A percentile compares a stretch with the other conserved stretches of the same genome.
These are phyloP conservation scores for Metschnikowia picachoensis DNA, from an alignment of 805 yeast species.

Conservation along the genomic window DNA sequence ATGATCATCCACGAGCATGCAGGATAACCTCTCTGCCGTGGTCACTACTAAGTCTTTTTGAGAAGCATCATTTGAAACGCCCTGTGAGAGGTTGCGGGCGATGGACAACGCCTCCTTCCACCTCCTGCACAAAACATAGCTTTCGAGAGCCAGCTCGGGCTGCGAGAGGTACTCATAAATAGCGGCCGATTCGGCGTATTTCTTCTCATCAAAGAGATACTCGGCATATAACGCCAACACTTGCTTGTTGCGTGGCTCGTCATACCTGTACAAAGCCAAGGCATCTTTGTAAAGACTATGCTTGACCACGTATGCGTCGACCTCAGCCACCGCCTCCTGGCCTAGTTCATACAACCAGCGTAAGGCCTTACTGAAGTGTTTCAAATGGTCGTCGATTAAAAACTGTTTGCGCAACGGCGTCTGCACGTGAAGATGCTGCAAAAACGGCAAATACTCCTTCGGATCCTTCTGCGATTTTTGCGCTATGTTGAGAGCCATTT, in stretches of 20 bases:
- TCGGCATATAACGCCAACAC: constrained; percentile 63
- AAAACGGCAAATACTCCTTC: constrained; percentile 89
- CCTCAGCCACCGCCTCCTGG: constrained; percentile 42
- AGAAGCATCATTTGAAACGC: too few relatives aligned
- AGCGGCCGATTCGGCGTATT: constrained; percentile 72
- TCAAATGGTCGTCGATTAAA: constrained; percentile 74
- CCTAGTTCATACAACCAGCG: constrained; percentile 54
- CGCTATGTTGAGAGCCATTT: constrained; percentile 77
- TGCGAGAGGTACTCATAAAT: constrained; percentile 67
- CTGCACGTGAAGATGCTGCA: constrained; percentile 72
- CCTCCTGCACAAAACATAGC: constrained; percentile 63
- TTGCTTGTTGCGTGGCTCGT: constrained; percentile 47
- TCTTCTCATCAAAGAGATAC: constrained; percentile 50
- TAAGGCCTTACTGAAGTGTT: constrained; percentile 65
- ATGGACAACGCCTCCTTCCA: constrained; percentile 85
- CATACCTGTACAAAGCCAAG: constrained; percentile 55
- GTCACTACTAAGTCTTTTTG: constrained; percentile 32
- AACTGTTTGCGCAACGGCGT: constrained; percentile 64
- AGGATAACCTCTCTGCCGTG: constrained; percentile 58
- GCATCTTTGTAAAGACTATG: constrained; percentile 74
- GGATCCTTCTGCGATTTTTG: constrained; percentile 98
- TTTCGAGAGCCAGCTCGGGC: constrained; percentile 58
- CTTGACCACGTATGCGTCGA: constrained; percentile 61
- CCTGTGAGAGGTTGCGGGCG: constrained; percentile 31
- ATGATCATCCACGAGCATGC: constrained; percentile 61